A percentile compares a stretch with the other conserved stretches of the same genome.
Conservation (phyloP, 768 basidiomycete genomes). For the Coprinopsis marcescibilis region DNA sequence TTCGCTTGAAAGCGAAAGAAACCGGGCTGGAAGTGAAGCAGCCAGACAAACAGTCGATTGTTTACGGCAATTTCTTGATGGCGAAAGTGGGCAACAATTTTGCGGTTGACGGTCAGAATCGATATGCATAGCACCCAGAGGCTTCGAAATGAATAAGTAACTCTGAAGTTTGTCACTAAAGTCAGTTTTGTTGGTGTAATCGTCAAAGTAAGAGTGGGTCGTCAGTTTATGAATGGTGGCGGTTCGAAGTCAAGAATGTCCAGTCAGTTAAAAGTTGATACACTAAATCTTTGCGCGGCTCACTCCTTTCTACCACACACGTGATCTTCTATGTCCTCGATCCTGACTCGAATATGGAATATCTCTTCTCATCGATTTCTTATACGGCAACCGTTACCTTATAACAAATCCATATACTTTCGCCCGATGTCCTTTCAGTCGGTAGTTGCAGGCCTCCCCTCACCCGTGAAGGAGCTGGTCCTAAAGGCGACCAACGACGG, state of each 20-base stretch:
- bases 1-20: slow-evolving; percentile 31
- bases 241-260: too few relatives aligned
- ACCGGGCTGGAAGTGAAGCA: slow-evolving; percentile 3
- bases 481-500: slow-evolving; percentile 40
- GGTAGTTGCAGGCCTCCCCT: slow-evolving; percentile 39
- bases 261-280: too few relatives aligned
- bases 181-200: too few relatives aligned
- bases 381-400: slow-evolving; percentile 2
- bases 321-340: slow-evolving; percentile 1
- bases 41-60: slow-evolving; percentile 34
- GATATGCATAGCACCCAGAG: slow-evolving; percentile 14
- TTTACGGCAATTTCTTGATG: slow-evolving; percentile 77
- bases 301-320: not conserved
- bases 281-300: too few relatives aligned
- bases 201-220: too few relatives aligned
- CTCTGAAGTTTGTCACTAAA: not conserved
- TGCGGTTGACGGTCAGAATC: slow-evolving; percentile 35
- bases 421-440: slow-evolving; percentile 50
- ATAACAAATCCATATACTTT: slow-evolving; percentile 7
- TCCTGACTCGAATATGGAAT: slow-evolving; percentile 3
- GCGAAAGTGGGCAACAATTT: slow-evolving; percentile 75
- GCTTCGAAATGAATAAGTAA: not conserved
- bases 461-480: slow-evolving; percentile 55
- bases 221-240: too few relatives aligned
- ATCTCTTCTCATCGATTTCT: slow-evolving; percentile 7